phyloP scores from a whole-genome alignment of 805 yeast genomes.

The Kuraishia piskuri region DNA sequence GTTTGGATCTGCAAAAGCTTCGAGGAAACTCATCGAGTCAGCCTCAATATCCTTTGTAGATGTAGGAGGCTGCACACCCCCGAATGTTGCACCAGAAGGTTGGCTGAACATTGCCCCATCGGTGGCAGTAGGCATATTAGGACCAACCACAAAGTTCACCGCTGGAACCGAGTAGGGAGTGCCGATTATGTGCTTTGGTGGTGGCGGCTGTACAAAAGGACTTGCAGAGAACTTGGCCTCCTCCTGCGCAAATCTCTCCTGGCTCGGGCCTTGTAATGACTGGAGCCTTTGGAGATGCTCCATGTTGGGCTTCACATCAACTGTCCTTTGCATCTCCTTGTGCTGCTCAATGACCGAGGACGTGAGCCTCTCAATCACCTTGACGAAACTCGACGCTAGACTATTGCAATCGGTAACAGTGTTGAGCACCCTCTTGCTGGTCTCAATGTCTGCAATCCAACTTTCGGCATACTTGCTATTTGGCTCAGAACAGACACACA shows the following conservation, averaged over 20 bases:
- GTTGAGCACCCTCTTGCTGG: conserved; percentile 29
- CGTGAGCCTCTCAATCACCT: conserved; percentile 35
- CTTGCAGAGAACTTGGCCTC: not conserved
- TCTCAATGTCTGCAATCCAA: conserved; percentile 36
- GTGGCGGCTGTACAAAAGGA: not conserved
- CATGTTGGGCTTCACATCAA: not conserved
- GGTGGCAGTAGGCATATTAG: not conserved
- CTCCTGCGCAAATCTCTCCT: not conserved
- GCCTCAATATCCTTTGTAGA: not conserved
- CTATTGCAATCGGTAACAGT: conserved; percentile 32
- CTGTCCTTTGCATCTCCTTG: not conserved
- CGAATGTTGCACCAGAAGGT: too few relatives aligned
- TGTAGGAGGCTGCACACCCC: not conserved
- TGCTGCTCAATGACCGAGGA: conserved; percentile 3
- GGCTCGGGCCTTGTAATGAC: not conserved
- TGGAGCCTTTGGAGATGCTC: not conserved
- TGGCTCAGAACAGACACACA: conserved; percentile 44
- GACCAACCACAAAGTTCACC: not conserved
- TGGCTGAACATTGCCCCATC: not conserved
- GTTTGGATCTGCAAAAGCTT: not conserved
- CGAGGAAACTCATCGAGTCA: not conserved
- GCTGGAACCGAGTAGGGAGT: not conserved
- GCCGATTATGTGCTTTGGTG: not conserved
- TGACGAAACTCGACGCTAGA: conserved; percentile 35
- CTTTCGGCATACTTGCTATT: conserved; percentile 30